A percentile compares a stretch with the other conserved stretches of the same genome.
Conservation (phyloP, 352 stramenopile species). For the Nothophytophthora sp. region DNA sequence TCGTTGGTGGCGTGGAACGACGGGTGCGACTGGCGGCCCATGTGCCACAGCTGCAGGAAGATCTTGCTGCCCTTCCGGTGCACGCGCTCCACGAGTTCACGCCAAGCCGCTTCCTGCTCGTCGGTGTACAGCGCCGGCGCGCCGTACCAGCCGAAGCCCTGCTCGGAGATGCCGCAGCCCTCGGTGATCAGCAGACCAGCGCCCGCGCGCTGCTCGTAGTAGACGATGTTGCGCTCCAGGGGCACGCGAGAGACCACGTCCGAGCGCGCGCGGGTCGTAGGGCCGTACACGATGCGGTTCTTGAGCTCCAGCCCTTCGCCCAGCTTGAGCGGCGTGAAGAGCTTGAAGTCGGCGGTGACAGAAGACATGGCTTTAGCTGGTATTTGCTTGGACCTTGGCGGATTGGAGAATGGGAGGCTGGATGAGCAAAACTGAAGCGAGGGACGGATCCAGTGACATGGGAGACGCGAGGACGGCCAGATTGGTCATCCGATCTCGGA, state of each 20-base stretch:
- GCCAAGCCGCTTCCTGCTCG: conserved; percentile 34
- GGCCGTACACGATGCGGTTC: conserved; percentile 35
- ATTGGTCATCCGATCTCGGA: too few species aligned
- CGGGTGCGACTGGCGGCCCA: conserved; percentile 49
- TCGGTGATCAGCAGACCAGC: conserved; percentile 42
- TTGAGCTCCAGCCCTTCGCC: conserved; percentile 21
- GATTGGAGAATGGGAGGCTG: neutral
- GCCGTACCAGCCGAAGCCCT: conserved; percentile 14
- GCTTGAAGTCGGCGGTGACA: conserved; percentile 10
- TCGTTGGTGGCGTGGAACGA: conserved; percentile 21
- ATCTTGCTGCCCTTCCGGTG: conserved; percentile 63
- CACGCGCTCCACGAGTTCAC: conserved; percentile 43
- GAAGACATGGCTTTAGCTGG: conserved; percentile 3
- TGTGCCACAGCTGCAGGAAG: conserved; percentile 76
- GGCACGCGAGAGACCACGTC: conserved; percentile 5
- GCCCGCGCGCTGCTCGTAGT: conserved; percentile 33
- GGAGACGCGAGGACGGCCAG: too few species aligned
- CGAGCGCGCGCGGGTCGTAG: conserved; percentile 19
- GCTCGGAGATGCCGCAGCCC: conserved; percentile 18
- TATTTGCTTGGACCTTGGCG: neutral
- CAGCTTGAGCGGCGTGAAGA: conserved; percentile 24
- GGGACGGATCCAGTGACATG: too few species aligned
- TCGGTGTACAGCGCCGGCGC: conserved; percentile 33
- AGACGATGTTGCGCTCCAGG: conserved; percentile 11
- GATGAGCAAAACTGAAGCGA: too few species aligned